phyloP scores from a whole-genome alignment of 352 stramenopile genomes.

The Pythium aristosporum region DNA sequence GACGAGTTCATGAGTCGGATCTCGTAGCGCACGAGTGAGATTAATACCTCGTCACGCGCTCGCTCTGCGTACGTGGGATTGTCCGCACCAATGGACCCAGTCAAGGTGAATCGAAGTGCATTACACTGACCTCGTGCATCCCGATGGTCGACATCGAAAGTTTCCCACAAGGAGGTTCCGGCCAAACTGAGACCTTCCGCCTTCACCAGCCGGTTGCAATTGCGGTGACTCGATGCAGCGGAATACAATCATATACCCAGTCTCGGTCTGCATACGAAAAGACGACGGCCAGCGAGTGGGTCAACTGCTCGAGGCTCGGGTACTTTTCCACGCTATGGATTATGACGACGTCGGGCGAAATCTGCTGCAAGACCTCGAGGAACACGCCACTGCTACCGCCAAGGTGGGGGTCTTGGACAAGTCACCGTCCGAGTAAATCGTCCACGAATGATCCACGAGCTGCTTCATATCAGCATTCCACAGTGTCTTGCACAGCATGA shows the following conservation, averaged over 20 bases:
- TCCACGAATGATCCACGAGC: too few relatives aligned
- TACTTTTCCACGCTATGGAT: slow-evolving; percentile 17
- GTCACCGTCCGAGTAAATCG: background rate
- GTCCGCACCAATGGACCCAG: background rate
- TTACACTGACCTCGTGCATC: background rate
- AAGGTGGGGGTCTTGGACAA: background rate
- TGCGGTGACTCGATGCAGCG: background rate
- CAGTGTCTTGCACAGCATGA: too few relatives aligned
- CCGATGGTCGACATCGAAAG: background rate
- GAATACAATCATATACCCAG: slow-evolving; percentile 1
- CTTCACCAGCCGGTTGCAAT: background rate
- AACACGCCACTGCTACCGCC: background rate
- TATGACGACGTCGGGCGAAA: slow-evolving; percentile 16
- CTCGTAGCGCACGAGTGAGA: background rate
- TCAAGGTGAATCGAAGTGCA: background rate
- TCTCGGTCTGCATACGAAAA: slow-evolving; percentile 15
- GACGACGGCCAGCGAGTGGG: slow-evolving; percentile 13
- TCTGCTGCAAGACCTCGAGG: slow-evolving; percentile 16
- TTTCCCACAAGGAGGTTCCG: slow-evolving; percentile 16
- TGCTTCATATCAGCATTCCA: too few relatives aligned
- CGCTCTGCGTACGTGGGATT: background rate
- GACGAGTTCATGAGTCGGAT: background rate
- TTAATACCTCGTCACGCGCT: background rate
- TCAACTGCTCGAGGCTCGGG: background rate
- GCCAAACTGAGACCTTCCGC: background rate